These are phyloP conservation scores for Trichoderma polysporum DNA, from an alignment of 2,329 filamentous ascomycete genomes.

Conservation along the genomic window DNA sequence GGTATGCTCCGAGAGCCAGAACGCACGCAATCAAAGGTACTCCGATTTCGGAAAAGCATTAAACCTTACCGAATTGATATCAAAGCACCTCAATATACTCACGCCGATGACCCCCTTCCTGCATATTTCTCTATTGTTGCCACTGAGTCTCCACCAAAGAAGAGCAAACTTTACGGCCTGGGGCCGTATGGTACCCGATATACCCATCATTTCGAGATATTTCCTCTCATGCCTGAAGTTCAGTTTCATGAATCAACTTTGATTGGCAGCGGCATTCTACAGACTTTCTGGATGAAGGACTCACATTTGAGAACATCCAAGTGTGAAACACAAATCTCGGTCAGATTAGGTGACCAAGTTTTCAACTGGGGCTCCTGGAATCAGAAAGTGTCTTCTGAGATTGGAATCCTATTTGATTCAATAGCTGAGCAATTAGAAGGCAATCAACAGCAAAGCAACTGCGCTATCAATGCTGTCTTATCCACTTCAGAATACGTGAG, in stretches of 20 bases:
- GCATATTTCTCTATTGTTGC: conserved; percentile 18
- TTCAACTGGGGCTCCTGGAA: conserved; percentile 59
- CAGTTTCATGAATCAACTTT: conserved; percentile 62
- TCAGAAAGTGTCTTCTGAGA: conserved; percentile 57
- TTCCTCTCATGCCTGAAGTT: conserved; percentile 54
- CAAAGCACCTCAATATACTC: conserved; percentile 52
- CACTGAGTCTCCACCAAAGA: conserved; percentile 23
- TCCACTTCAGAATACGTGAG: conserved; percentile 52
- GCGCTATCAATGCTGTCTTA: conserved; percentile 35
- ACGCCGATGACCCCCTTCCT: conserved; percentile 53
- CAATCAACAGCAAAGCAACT: conserved; percentile 16
- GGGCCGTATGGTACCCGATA: conserved; percentile 62
- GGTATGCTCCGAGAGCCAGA: background rate
- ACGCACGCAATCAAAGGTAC: conserved; percentile 1
- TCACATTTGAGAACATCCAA: conserved; percentile 32
- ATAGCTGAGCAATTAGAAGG: conserved; percentile 48
- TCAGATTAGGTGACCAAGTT: conserved; percentile 45
- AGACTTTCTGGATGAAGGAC: conserved; percentile 35
- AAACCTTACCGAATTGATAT: conserved; percentile 48
- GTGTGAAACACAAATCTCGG: conserved; percentile 41
- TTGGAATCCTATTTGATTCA: conserved; percentile 62
- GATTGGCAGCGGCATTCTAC: conserved; percentile 55
- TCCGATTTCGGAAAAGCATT: conserved; percentile 45
- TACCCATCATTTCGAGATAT: conserved; percentile 61
- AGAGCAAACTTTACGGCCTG: conserved; percentile 48